Base-by-base conservation (phyloP, 2,329 filamentous ascomycete species). In the Fusarium sp. region DNA sequence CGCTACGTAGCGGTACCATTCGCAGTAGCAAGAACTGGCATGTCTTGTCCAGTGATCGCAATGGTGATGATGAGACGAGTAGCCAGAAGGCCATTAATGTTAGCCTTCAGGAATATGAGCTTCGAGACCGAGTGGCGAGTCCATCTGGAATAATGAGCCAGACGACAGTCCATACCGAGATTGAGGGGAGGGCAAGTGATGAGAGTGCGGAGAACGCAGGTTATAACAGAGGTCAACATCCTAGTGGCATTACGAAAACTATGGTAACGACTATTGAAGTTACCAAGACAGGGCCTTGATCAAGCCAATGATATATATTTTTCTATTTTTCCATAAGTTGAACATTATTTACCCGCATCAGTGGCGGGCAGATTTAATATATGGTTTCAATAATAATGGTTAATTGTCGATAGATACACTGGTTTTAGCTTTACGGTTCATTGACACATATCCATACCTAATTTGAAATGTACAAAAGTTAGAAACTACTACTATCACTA, bases 81-180 rank as follows among this genome's bases (percentile, higher is more conserved):
- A 76, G 75, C 37, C 74, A 76, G 42, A 70, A 69, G 40, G 71
- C 67, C 4, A 76, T 77, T 49, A 76, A 73, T 21, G 20, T 65
- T 3, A 62, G 37, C 18, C 39, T 48, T 14, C 55, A 72, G 11
- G 66, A 70, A 5, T 77, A 73, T 57, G 76, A 78, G 66, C 54
- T 78, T 5, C 62, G 55, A 11, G 71, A 73, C 9, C 62, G 62
- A 6, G 57, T 74, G 27, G 48, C 51, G 2, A 62, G 41, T 11
- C 58, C 68, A 0, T 37, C 43, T 5, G 66, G 61, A 0, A 42
- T 63, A 43, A 55, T 39, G 4, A 65, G 66, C 41, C 61, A 59
- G 46, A 63, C 72, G 5, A 72, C 66, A 0, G 67, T 71, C 7
- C 50, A 75, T 15, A 70, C 70, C 8, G 61, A 72, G 10, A 21